Conservation (phyloP, 352 stramenopile genomes). For the Nothophytophthora sp. region DNA sequence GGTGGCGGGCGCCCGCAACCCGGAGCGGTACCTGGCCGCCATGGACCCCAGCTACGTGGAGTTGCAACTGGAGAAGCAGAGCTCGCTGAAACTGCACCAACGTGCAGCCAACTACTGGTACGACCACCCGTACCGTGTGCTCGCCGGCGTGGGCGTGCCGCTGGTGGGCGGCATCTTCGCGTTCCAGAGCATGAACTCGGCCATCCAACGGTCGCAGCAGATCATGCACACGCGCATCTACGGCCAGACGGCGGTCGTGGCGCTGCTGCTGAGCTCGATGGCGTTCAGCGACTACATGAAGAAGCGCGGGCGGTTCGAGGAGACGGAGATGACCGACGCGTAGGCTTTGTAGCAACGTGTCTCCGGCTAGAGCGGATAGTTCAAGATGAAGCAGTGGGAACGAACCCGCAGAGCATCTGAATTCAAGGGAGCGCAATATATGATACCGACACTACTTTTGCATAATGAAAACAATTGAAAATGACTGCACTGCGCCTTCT, state of each 20-base stretch:
- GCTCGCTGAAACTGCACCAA: conserved; percentile 44
- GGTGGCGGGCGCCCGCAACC: conserved; percentile 53
- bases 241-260: conserved; percentile 54
- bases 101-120: conserved; percentile 60
- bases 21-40: conserved; percentile 55
- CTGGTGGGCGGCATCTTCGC: conserved; percentile 63
- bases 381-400: neutral
- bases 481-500: too few relatives aligned
- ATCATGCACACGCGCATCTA: conserved; percentile 82
- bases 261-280: conserved; percentile 65
- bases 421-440: too few relatives aligned
- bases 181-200: conserved; percentile 52
- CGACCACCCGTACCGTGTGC: conserved; percentile 62
- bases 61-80: conserved; percentile 23
- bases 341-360: neutral
- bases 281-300: conserved; percentile 77
- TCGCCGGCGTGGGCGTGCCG: conserved; percentile 47
- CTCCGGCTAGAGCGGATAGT: neutral
- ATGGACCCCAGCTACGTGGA: conserved; percentile 37
- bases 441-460: too few relatives aligned
- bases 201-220: conserved; percentile 63
- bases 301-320: conserved; percentile 50
- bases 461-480: too few relatives aligned
- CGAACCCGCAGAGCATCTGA: neutral
- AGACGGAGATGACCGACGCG: conserved; percentile 16